Evolutionary conservation across 768 basidiomycete species (phyloP).

Genomic region (Termitomyces sp.): DNA sequence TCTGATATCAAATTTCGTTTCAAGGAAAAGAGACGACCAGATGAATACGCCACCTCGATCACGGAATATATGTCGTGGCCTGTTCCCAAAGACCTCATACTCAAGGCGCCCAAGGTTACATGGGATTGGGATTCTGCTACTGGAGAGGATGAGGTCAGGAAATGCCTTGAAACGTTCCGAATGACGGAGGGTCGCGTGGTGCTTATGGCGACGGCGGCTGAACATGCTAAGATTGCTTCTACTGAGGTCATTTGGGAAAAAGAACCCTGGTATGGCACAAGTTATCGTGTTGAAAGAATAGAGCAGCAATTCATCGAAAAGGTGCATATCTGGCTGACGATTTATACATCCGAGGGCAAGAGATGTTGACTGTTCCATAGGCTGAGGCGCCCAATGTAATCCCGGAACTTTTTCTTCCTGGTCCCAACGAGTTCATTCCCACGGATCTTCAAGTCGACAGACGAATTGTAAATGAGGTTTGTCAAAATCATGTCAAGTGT

Average conservation of each 20-base stretch:
- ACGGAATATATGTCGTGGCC: conserved; percentile 76
- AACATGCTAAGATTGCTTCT: conserved; percentile 44
- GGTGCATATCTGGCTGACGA: conserved; percentile 24
- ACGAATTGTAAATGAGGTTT: conserved; percentile 57
- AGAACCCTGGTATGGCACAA: conserved; percentile 92
- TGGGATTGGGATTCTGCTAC: conserved; percentile 65
- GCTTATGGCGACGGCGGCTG: conserved; percentile 74
- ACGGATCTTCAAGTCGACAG: conserved; percentile 80
- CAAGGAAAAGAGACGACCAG: conserved; percentile 76
- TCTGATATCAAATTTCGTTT: conserved; percentile 79
- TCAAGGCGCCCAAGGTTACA: conserved; percentile 65
- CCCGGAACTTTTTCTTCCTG: conserved; percentile 70
- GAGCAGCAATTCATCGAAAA: conserved; percentile 55
- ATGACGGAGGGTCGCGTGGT: conserved; percentile 62
- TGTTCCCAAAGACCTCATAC: conserved; percentile 67
- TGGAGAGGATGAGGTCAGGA: conserved; percentile 48
- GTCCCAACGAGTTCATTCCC: conserved; percentile 89
- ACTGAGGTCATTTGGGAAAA: conserved; percentile 50
- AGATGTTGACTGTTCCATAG: conserved; percentile 26
- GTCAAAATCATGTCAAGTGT: background rate
- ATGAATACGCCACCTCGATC: conserved; percentile 73
- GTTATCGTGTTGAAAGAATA: conserved; percentile 72
- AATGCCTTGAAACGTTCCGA: conserved; percentile 55
- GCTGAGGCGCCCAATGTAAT: conserved; percentile 61
- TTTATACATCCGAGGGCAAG: background rate